Evolutionary conservation across 345 rosid species (phyloP), one percentile per base, ranked within the genome.

Genomic region (Kernera saxatilis): DNA sequence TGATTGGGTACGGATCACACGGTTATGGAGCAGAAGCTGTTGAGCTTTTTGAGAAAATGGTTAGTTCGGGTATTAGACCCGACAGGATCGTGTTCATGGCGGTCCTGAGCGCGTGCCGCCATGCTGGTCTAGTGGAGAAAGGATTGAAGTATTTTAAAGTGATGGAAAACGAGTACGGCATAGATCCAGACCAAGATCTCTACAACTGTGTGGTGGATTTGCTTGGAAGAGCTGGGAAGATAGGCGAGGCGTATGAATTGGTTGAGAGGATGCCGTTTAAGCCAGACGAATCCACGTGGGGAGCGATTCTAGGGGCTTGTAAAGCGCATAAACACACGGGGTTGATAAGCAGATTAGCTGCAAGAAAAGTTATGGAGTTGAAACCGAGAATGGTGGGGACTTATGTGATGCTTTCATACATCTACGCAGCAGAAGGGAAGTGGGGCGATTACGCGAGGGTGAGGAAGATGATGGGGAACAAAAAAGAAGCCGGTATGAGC

Each of bases 121-220:
- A 91, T 79, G 90, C 93, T 21, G 95, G 99, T 59, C 64, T 93
- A 6, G 87, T 89, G 30, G 96, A 84, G 54, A 91, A 88, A 74
- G 97, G 99, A 25, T 71, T 94, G 66, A 82, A 77, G 70, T 89
- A 86, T 77, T 89, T 89, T 44, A 70, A 80, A 64, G 78, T 63
- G 30, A 89, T 94, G 93, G 49, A 52, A 21, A 74, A 23, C 8
- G 81, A 78, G 61, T 85, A 86, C 37, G 79, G 79, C 2, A 46
- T 88, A 26, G 67, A 44, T 43, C 93, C 89, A 0, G 81, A 87
- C 57, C 80, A 57, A 56, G 95, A 89, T 79, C 81, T 86, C 14
- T 91, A 91, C 30, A 91, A 93, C 39, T 91, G 97, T 78, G 86
- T 82, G 4, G 93, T 89, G 41, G 98, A 91, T 85, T 82, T 94